Conservation (phyloP, 108 stramenopile species). For the Skeletonema tropicum region DNA sequence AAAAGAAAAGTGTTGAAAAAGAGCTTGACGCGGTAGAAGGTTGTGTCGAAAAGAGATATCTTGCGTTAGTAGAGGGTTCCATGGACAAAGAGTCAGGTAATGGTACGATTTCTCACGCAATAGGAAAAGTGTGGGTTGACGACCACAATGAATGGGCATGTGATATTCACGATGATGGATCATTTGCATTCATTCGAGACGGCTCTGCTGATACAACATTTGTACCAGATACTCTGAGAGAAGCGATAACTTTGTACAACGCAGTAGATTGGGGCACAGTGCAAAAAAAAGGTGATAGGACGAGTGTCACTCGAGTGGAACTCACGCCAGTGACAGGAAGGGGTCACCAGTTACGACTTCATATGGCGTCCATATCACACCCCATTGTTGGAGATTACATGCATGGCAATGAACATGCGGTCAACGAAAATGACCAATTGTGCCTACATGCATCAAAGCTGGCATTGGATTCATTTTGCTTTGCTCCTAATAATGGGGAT, state of each 20-base stretch:
- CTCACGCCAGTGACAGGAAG: conserved; percentile 67
- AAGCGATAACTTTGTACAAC: conserved; percentile 46
- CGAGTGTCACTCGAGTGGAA: conserved; percentile 35
- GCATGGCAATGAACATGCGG: conserved; percentile 9
- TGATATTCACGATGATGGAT: conserved; percentile 31
- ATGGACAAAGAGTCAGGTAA: conserved; percentile 24
- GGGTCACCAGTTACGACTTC: conserved; percentile 78
- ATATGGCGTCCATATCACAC: conserved; percentile 58
- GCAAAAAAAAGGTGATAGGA: conserved; percentile 5
- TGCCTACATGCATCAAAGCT: conserved; percentile 32
- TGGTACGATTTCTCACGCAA: conserved; percentile 35
- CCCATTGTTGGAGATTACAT: conserved; percentile 65
- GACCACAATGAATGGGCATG: conserved; percentile 56
- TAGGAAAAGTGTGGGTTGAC: conserved; percentile 52
- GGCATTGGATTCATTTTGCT: conserved; percentile 6
- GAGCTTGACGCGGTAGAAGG: conserved; percentile 10
- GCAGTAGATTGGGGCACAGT: conserved; percentile 20
- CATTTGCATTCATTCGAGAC: conserved; percentile 25
- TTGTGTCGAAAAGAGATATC: conserved; percentile 54
- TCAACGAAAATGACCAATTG: not conserved
- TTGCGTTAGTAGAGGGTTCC: conserved; percentile 61
- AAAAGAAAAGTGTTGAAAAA: conserved; percentile 26
- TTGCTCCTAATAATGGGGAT: not conserved
- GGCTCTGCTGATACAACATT: conserved; percentile 14
- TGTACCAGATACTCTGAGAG: conserved; percentile 45